Evolutionary conservation across 192 early-diverging fungal species (phyloP).

Genomic region (Lunasporangiospora selenospora): DNA sequence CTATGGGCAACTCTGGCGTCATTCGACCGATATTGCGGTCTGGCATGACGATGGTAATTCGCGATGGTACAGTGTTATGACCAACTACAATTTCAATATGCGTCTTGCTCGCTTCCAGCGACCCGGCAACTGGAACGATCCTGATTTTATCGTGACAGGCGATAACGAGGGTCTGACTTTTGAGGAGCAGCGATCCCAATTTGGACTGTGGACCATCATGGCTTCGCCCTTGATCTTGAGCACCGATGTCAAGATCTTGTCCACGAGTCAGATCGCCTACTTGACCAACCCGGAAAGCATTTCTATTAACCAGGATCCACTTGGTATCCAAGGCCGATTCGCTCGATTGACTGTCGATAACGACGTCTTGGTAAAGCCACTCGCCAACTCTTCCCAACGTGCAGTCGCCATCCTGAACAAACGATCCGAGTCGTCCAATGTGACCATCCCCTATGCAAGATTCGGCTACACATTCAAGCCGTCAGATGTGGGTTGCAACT

Average conservation of each 20-base stretch:
- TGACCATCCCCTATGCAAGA: constrained; percentile 24
- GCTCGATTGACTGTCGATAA: constrained; percentile 14
- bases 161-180: constrained; percentile 49
- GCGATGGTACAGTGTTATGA: constrained; percentile 44
- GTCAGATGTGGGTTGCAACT: constrained; percentile 1
- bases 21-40: constrained; percentile 44
- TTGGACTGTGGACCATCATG: constrained; percentile 62
- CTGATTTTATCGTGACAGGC: constrained; percentile 49
- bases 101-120: constrained; percentile 45
- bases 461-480: constrained; percentile 34
- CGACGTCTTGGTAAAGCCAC: constrained; percentile 31
- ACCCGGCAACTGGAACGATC: constrained; percentile 49
- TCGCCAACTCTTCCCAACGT: constrained; percentile 15
- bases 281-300: constrained; percentile 60
- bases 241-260: constrained; percentile 53
- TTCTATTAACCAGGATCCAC: constrained; percentile 65
- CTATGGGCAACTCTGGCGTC: constrained; percentile 51
- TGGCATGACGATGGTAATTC: constrained; percentile 34
- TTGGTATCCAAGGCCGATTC: constrained; percentile 48
- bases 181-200: constrained; percentile 56
- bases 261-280: constrained; percentile 30
- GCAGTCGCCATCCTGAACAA: constrained; percentile 43
- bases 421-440: not conserved
- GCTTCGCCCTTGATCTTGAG: constrained; percentile 67
- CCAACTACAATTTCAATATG: constrained; percentile 49